These are phyloP conservation scores for Ganoderma lingzhi DNA, from an alignment of 1,284 basidiomycete species.

Conservation along the genomic window DNA sequence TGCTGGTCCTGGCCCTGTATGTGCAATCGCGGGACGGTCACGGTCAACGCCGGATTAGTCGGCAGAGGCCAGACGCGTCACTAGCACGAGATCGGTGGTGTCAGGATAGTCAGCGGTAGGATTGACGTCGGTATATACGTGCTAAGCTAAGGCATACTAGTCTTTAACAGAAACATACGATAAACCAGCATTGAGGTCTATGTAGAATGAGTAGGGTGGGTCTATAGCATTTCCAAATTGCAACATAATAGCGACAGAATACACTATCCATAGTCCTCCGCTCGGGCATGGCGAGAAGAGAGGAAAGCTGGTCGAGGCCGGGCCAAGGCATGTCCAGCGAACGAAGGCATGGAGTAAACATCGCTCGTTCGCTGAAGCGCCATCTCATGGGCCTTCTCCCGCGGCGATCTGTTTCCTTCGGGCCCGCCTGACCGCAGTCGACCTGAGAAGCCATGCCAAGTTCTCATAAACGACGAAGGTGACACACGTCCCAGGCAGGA, in stretches of 20 bases:
- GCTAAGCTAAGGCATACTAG: constrained; percentile 5
- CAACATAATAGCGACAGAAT: background rate
- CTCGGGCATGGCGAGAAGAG: background rate
- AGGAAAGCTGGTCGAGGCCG: background rate
- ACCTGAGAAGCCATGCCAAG: constrained; percentile 83
- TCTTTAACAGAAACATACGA: background rate
- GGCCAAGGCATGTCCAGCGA: background rate
- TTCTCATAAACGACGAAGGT: constrained; percentile 99
- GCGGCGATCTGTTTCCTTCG: constrained; percentile 17
- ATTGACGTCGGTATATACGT: background rate
- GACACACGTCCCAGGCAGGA: constrained; percentile 96
- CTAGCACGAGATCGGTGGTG: background rate
- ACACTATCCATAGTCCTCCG: background rate
- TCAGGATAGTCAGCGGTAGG: background rate
- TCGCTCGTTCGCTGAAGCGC: background rate
- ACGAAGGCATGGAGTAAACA: background rate
- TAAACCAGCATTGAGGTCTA: background rate
- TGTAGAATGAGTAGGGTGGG: constrained; percentile 5
- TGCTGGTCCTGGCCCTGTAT: too few relatives aligned
- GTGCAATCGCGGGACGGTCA: too few relatives aligned
- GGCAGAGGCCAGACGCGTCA: too few relatives aligned
- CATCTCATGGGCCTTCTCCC: background rate
- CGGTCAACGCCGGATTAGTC: too few relatives aligned
- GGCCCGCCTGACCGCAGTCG: constrained; percentile 54
- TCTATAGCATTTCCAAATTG: constrained; percentile 5